These are phyloP conservation scores for Cystobasidiopsis lactophilus DNA, from an alignment of 768 basidiomycete genomes.

Conservation along the genomic window DNA sequence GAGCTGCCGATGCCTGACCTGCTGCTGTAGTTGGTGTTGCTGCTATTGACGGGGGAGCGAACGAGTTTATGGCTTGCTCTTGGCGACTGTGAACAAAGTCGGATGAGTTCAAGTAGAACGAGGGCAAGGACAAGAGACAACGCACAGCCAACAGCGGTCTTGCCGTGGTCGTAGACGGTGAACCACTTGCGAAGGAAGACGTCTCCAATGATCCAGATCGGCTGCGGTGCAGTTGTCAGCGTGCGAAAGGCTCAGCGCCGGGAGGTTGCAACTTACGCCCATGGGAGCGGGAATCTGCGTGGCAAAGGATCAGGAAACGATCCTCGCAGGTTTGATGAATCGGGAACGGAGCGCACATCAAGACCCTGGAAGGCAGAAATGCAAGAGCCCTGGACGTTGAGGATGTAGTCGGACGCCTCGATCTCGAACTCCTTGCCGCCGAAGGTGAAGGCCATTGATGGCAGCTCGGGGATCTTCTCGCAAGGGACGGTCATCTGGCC, in stretches of 20 bases:
- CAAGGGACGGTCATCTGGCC: slow-evolving; percentile 81
- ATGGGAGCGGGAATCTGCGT: too few species aligned
- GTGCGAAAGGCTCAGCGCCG: too few species aligned
- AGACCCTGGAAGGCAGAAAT: slow-evolving; percentile 80
- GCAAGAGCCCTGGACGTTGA: slow-evolving; percentile 76
- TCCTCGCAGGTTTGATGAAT: too few species aligned
- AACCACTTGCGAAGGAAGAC: slow-evolving; percentile 68
- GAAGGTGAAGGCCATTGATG: slow-evolving; percentile 65
- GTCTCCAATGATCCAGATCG: slow-evolving; percentile 31
- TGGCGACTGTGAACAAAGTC: neutral
- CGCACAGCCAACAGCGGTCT: slow-evolving; percentile 68
- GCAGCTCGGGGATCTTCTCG: slow-evolving; percentile 55
- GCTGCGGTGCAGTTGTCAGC: neutral
- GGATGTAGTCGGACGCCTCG: slow-evolving; percentile 65
- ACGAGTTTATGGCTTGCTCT: neutral
- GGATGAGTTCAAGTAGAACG: neutral
- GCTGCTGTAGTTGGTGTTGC: too few species aligned
- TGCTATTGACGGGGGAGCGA: neutral
- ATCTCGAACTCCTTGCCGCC: slow-evolving; percentile 36
- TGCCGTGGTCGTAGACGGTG: slow-evolving; percentile 51
- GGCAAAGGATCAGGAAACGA: too few species aligned
- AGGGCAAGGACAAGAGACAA: slow-evolving; percentile 5
- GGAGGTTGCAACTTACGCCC: too few species aligned
- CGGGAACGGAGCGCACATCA: too few species aligned
- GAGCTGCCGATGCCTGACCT: too few species aligned